A percentile compares a stretch with the other conserved stretches of the same genome.
phyloP scores from a whole-genome alignment of 202 grass and related monocot species.

The Panicum hallii region DNA sequence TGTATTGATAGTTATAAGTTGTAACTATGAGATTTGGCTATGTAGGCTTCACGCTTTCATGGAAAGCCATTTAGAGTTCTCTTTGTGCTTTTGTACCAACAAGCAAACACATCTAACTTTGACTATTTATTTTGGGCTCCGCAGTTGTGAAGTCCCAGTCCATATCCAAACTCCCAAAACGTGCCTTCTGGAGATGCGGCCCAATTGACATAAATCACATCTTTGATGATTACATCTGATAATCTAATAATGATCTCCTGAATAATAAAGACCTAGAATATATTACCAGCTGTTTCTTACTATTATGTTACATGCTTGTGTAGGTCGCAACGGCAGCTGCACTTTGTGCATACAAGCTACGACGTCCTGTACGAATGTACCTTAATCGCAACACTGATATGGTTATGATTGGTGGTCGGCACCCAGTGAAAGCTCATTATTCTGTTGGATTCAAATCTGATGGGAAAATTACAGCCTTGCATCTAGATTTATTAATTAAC shows the following conservation, averaged over 20 bases:
- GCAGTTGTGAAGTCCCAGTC: not conserved
- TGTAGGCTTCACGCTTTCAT: not conserved
- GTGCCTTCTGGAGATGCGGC: not conserved
- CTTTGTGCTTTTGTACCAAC: not conserved
- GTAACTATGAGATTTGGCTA: not conserved
- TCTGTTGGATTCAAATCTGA: constrained; percentile 80
- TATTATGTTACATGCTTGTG: constrained; percentile 29
- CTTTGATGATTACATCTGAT: not conserved
- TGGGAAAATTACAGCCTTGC: constrained; percentile 78
- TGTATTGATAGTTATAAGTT: not conserved
- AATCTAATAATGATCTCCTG: not conserved
- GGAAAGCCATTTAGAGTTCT: not conserved
- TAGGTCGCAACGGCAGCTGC: constrained; percentile 80
- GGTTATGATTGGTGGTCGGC: constrained; percentile 70
- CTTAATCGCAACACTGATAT: constrained; percentile 81
- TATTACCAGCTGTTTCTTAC: not conserved
- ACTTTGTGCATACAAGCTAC: constrained; percentile 69
- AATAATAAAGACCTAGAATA: not conserved
- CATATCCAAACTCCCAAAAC: not conserved
- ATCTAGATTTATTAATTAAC: constrained; percentile 63
- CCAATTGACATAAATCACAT: not conserved
- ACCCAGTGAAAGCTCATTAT: constrained; percentile 76
- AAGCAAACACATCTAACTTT: not conserved
- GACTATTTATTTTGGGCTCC: not conserved
- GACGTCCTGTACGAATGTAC: constrained; percentile 70